A percentile compares a stretch with the other conserved stretches of the same genome.
phyloP scores from a whole-genome alignment of 129 eudicot genomes.

The Helianthus tuberosus region DNA sequence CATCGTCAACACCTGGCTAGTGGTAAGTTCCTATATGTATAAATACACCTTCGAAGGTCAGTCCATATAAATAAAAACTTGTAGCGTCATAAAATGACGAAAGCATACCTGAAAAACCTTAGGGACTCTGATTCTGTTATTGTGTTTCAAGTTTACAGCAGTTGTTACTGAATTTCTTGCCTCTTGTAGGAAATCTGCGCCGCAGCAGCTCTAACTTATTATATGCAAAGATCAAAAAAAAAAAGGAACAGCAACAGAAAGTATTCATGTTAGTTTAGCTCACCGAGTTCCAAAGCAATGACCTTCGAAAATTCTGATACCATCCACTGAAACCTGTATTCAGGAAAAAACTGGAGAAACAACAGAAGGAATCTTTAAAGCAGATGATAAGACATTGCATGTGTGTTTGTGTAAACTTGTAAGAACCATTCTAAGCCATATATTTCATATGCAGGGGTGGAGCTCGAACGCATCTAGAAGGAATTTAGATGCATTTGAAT shows the following conservation, averaged over 20 bases:
- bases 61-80: conserved; percentile 14
- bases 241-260: background rate
- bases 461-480: background rate
- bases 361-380: conserved; percentile 22
- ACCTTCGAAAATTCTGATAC: conserved; percentile 70
- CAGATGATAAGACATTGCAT: conserved; percentile 17
- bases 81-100: conserved; percentile 16
- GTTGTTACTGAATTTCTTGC: conserved; percentile 87
- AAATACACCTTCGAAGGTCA: conserved; percentile 10
- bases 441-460: background rate
- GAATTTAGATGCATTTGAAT: background rate
- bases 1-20: conserved; percentile 88
- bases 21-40: conserved; percentile 73
- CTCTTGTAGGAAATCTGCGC: conserved; percentile 81
- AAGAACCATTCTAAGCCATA: background rate
- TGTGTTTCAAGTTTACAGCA: conserved; percentile 64
- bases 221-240: conserved; percentile 7
- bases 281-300: conserved; percentile 91
- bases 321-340: conserved; percentile 90
- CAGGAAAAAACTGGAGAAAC: conserved; percentile 80
- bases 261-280: conserved; percentile 31
- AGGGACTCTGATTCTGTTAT: conserved; percentile 62
- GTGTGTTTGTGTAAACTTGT: background rate
- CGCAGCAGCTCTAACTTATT: conserved; percentile 27
- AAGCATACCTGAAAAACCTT: conserved; percentile 65